A percentile compares a stretch with the other conserved stretches of the same genome.
phyloP scores from a whole-genome alignment of 495 filamentous ascomycete species.

The Hyaloscypha hepaticicola region DNA sequence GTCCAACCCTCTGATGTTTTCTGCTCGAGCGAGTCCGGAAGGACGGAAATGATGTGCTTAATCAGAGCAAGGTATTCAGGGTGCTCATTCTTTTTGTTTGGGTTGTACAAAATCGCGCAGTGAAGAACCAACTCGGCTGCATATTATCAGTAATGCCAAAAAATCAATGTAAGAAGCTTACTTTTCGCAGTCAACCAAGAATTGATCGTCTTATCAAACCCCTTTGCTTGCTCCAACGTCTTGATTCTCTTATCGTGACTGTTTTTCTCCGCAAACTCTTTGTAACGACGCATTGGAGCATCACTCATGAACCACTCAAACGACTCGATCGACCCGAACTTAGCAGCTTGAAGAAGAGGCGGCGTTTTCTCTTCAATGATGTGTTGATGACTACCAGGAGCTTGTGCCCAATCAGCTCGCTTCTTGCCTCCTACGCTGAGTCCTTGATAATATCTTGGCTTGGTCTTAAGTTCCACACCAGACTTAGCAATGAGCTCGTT shows the following conservation, averaged over 20 bases:
- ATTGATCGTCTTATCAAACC: constrained; percentile 57
- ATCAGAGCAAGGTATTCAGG: constrained; percentile 50
- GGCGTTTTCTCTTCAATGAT: constrained; percentile 34
- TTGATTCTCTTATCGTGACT: constrained; percentile 54
- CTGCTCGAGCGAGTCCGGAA: constrained; percentile 56
- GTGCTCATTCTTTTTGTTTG: constrained; percentile 29
- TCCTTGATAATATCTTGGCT: constrained; percentile 68
- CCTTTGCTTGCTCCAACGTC: constrained; percentile 52
- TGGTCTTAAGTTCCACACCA: constrained; percentile 56
- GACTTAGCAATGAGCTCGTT: constrained; percentile 55
- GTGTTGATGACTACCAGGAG: constrained; percentile 4
- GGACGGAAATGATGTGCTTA: constrained; percentile 56
- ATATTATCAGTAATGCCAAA: constrained; percentile 17
- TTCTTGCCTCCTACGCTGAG: constrained; percentile 71
- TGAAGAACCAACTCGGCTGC: constrained; percentile 64
- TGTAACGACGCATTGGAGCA: constrained; percentile 58
- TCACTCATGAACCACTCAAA: constrained; percentile 72
- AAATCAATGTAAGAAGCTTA: constrained; percentile 30
- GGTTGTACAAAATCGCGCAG: constrained; percentile 54
- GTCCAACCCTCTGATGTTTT: constrained; percentile 56
- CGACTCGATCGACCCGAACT: constrained; percentile 53
- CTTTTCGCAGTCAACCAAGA: constrained; percentile 58
- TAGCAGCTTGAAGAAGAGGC: constrained; percentile 60
- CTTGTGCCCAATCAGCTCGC: constrained; percentile 46
- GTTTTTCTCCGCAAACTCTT: constrained; percentile 59